These are phyloP conservation scores for Haplographium delicatum DNA, from an alignment of 495 filamentous ascomycete genomes.

Conservation along the genomic window DNA sequence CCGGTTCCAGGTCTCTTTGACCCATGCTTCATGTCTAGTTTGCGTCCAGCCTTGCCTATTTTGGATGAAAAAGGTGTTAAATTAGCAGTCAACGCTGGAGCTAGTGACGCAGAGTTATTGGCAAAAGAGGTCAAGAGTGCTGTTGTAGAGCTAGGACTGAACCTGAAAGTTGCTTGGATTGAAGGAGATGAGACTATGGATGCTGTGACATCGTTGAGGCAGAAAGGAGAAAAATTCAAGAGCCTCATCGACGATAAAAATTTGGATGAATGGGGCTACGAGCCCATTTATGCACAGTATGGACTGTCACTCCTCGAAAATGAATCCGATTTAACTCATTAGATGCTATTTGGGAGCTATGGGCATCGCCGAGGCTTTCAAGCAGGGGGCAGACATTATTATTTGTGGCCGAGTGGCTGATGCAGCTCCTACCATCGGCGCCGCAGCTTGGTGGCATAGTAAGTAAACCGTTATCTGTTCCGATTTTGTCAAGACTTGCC, in stretches of 20 bases:
- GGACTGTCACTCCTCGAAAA: no score
- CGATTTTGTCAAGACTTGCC: no score
- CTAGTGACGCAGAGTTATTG: constrained; percentile 44
- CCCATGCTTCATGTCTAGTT: no score
- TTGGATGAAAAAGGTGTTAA: constrained; percentile 48
- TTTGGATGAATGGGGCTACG: constrained; percentile 37
- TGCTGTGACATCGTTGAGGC: constrained; percentile 5
- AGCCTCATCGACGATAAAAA: not conserved
- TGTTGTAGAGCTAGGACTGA: constrained; percentile 23
- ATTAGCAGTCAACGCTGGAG: constrained; percentile 55
- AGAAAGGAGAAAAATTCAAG: not conserved
- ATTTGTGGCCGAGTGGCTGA: constrained; percentile 53
- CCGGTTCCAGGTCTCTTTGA: no score
- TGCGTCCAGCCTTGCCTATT: constrained; percentile 46
- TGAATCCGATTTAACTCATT: no score
- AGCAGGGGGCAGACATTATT: constrained; percentile 52
- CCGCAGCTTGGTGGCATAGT: constrained; percentile 35
- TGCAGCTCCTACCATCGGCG: constrained; percentile 48
- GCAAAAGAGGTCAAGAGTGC: constrained; percentile 40
- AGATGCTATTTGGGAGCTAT: constrained; percentile 47
- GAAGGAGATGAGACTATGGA: constrained; percentile 35
- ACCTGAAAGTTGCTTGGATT: constrained; percentile 42
- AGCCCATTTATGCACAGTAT: constrained; percentile 51
- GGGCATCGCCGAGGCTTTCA: constrained; percentile 44
- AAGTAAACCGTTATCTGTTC: no score